Evolutionary conservation across 2,329 filamentous ascomycete species (phyloP).

Genomic region (Didymosphaeria variabile): DNA sequence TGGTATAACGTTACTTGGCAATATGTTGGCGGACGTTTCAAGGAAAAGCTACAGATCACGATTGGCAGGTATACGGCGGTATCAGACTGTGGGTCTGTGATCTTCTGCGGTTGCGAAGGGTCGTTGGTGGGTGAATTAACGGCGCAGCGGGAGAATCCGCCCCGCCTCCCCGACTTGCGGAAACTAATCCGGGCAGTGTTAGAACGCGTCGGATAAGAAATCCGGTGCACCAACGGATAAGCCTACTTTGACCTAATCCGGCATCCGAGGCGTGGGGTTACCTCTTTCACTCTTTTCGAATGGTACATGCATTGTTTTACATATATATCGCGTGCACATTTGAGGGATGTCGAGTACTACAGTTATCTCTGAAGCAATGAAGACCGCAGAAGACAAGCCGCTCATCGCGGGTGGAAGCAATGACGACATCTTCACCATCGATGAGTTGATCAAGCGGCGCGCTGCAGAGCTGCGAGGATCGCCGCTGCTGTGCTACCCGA

Average conservation of each 20-base stretch:
- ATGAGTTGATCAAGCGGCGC: conserved; percentile 35
- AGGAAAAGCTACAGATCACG: not conserved
- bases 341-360: not conserved
- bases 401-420: conserved; percentile 13
- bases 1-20: not conserved
- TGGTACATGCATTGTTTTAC: not conserved
- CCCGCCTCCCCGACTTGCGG: not conserved
- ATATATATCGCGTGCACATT: not conserved
- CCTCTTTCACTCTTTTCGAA: not conserved
- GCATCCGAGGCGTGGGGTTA: not conserved
- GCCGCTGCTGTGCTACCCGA: conserved; percentile 35
- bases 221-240: not conserved
- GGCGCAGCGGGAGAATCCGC: not conserved
- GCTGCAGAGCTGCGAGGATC: conserved; percentile 28
- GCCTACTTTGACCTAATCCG: not conserved
- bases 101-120: not conserved
- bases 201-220: not conserved
- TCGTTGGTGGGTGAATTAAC: not conserved
- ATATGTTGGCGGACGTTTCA: not conserved
- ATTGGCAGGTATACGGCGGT: not conserved
- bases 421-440: conserved; percentile 33
- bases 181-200: not conserved
- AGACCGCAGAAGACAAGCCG: conserved; percentile 18
- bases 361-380: conserved; percentile 26
- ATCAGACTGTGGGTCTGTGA: not conserved